phyloP scores from a whole-genome alignment of 2,329 filamentous ascomycete species.

The Colletotrichum higginsianum region DNA sequence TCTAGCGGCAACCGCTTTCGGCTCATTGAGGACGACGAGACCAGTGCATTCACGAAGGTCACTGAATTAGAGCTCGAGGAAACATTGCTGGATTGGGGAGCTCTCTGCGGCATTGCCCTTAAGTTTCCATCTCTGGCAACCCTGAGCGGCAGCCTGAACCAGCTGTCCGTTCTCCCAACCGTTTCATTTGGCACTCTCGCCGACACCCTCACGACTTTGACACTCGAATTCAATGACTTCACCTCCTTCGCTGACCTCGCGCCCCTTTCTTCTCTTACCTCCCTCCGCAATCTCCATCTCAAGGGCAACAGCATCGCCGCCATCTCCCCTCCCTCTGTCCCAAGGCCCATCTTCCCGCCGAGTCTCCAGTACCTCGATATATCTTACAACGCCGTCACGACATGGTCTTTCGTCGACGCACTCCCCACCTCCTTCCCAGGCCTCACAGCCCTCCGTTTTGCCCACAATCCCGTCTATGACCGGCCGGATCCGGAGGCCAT shows the following conservation, averaged over 20 bases:
- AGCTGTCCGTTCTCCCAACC: constrained; percentile 66
- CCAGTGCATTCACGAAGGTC: constrained; percentile 64
- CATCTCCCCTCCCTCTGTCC: constrained; percentile 50
- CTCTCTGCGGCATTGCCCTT: constrained; percentile 69
- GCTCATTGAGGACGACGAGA: constrained; percentile 50
- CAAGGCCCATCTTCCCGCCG: constrained; percentile 64
- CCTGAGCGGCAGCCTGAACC: constrained; percentile 71
- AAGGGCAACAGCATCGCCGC: constrained; percentile 81
- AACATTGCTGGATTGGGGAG: constrained; percentile 76
- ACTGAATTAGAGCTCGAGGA: constrained; percentile 77
- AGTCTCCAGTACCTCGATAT: constrained; percentile 78
- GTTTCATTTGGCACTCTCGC: constrained; percentile 59
- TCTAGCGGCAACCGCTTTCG: constrained; percentile 81
- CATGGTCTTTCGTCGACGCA: constrained; percentile 82
- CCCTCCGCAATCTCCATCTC: constrained; percentile 75
- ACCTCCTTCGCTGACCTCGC: constrained; percentile 69
- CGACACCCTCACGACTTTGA: constrained; percentile 72
- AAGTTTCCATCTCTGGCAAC: constrained; percentile 68
- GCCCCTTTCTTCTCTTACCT: constrained; percentile 64
- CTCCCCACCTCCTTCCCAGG: constrained; percentile 80
- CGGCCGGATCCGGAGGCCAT: constrained; percentile 57
- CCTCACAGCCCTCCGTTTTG: constrained; percentile 81
- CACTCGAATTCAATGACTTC: constrained; percentile 82
- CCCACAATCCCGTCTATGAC: constrained; percentile 88
- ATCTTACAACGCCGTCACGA: constrained; percentile 78